These are phyloP conservation scores for Apocynum venetum DNA, from an alignment of 257 asterid genomes.

Conservation along the genomic window DNA sequence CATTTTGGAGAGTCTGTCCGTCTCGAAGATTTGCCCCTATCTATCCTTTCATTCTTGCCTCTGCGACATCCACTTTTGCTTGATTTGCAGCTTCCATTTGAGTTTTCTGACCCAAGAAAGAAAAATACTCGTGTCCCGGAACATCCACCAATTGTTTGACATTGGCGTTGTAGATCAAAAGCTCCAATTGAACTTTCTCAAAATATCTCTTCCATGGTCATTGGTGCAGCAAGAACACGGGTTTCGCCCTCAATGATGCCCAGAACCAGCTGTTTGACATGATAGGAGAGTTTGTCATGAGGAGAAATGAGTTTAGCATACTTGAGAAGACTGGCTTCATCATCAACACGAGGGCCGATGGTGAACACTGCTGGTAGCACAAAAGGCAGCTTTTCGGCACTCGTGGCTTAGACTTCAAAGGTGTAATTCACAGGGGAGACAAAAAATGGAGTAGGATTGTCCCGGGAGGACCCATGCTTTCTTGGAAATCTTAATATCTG, in stretches of 20 bases:
- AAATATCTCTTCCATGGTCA: conserved; percentile 74
- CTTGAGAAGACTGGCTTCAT: conserved; percentile 35
- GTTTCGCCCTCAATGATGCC: conserved; percentile 80
- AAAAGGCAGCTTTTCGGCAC: conserved; percentile 71
- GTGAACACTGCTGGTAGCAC: conserved; percentile 75
- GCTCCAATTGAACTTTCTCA: conserved; percentile 60
- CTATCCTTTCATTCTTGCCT: conserved; percentile 70
- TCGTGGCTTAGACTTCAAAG: conserved; percentile 75
- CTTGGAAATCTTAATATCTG: conserved; percentile 44
- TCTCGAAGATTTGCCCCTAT: conserved; percentile 45
- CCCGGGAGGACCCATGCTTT: conserved; percentile 64
- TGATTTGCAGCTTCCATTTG: conserved; percentile 74
- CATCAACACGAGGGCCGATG: conserved; percentile 52
- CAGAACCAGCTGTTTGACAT: conserved; percentile 55
- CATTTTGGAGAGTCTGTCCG: conserved; percentile 56
- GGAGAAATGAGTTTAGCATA: conserved; percentile 64
- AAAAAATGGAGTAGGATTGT: conserved; percentile 34
- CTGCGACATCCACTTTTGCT: conserved; percentile 54
- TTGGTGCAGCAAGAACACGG: conserved; percentile 59
- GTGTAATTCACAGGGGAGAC: conserved; percentile 67
- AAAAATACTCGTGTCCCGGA: conserved; percentile 64
- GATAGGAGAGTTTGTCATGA: conserved; percentile 55
- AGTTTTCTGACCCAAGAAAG: conserved; percentile 58
- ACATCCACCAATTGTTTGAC: conserved; percentile 72
- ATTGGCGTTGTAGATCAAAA: conserved; percentile 59